These are phyloP conservation scores for Aspergillus tamarii DNA, from an alignment of 2,329 filamentous ascomycete genomes.

Conservation along the genomic window DNA sequence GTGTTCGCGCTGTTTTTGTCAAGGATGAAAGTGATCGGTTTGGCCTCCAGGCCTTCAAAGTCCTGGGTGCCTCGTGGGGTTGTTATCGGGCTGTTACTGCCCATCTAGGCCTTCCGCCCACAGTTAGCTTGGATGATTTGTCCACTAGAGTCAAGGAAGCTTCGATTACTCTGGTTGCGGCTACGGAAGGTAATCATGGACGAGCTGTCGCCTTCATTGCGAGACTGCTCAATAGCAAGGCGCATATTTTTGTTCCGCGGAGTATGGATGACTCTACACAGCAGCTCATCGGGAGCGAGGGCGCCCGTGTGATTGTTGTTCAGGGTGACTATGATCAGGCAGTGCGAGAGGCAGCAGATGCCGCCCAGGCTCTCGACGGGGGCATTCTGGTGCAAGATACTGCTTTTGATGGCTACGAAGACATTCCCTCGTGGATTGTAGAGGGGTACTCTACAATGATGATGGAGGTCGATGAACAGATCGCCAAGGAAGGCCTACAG, in stretches of 20 bases:
- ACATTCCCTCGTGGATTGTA: slow-evolving; percentile 73
- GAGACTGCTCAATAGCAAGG: slow-evolving; percentile 57
- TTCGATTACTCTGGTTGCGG: slow-evolving; percentile 58
- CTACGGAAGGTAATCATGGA: slow-evolving; percentile 78
- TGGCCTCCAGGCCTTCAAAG: slow-evolving; percentile 76
- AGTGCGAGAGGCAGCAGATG: slow-evolving; percentile 53
- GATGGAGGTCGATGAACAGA: slow-evolving; percentile 66
- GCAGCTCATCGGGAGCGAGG: slow-evolving; percentile 62
- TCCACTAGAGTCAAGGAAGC: slow-evolving; percentile 34
- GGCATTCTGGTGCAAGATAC: slow-evolving; percentile 70
- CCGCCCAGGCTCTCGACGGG: slow-evolving; percentile 37
- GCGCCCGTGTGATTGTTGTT: slow-evolving; percentile 60
- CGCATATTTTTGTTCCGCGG: slow-evolving; percentile 65
- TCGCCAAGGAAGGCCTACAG: slow-evolving; percentile 44
- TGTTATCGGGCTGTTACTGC: slow-evolving; percentile 60
- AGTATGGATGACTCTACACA: slow-evolving; percentile 60
- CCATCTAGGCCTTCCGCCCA: slow-evolving; percentile 48
- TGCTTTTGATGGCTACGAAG: slow-evolving; percentile 66
- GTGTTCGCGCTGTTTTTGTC: slow-evolving; percentile 61
- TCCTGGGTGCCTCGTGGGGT: slow-evolving; percentile 77
- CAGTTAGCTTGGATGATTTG: slow-evolving; percentile 50
- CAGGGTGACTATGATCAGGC: slow-evolving; percentile 67
- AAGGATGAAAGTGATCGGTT: slow-evolving; percentile 74
- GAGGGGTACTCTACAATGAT: slow-evolving; percentile 78
- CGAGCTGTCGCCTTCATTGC: slow-evolving; percentile 73